Percentiles rank a stretch among this genome's conserved stretches.
phyloP scores from a whole-genome alignment of 352 stramenopile genomes.

The Phytophthora chlamydospora region DNA sequence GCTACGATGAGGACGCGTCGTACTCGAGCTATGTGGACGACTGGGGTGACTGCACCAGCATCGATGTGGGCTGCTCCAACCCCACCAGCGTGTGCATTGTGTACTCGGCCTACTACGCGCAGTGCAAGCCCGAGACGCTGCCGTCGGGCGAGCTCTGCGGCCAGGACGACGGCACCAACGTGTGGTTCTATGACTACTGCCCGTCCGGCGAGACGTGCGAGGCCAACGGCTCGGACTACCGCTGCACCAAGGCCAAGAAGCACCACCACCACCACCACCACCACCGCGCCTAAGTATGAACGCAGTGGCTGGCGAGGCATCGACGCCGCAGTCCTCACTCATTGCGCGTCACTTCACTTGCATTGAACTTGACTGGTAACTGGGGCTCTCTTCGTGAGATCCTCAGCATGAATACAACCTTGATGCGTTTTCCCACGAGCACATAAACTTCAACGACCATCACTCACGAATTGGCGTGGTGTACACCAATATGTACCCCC shows the following conservation, averaged over 20 bases:
- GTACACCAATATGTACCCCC: neutral
- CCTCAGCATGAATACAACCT: conserved; percentile 9
- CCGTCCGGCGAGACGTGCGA: conserved; percentile 30
- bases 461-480: conserved; percentile 1
- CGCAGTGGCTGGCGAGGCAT: conserved; percentile 1
- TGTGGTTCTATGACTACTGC: conserved; percentile 42
- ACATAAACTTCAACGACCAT: conserved; percentile 18
- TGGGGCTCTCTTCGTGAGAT: neutral
- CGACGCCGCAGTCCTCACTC: neutral
- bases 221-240: conserved; percentile 26
- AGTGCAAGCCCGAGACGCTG: conserved; percentile 42
- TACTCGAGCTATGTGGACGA: conserved; percentile 26
- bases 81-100: conserved; percentile 22
- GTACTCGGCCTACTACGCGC: conserved; percentile 36
- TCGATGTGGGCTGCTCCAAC: conserved; percentile 19
- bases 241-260: conserved; percentile 30
- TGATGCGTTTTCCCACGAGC: neutral
- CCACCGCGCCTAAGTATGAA: conserved; percentile 14
- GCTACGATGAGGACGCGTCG: conserved; percentile 8
- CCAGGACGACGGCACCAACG: conserved; percentile 34
- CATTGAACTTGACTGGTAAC: conserved; percentile 10
- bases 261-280: conserved; percentile 23
- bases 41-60: conserved; percentile 24
- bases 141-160: conserved; percentile 34
- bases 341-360: neutral